A percentile compares a stretch with the other conserved stretches of the same genome.
Evolutionary conservation across 2,329 filamentous ascomycete genomes (phyloP).

Genomic region (Venturia effusa): DNA sequence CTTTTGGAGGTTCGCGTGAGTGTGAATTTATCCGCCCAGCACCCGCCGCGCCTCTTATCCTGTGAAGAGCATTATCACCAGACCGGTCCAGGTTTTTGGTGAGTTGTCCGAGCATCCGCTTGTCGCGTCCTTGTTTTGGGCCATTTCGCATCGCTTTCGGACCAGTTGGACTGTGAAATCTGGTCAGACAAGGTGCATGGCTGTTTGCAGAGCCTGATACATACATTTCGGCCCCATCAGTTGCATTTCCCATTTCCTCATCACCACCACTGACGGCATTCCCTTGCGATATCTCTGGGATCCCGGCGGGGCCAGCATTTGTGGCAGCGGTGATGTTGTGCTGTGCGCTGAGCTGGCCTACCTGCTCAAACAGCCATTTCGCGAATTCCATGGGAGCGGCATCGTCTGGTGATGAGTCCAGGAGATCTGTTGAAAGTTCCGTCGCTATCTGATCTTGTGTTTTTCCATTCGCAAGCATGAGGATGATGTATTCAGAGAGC

Average conservation of each 20-base stretch:
- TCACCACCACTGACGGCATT: not conserved
- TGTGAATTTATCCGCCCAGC: constrained; percentile 76
- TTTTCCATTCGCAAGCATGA: constrained; percentile 95
- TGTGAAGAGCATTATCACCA: constrained; percentile 66
- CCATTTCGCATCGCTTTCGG: constrained; percentile 88
- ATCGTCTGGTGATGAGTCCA: constrained; percentile 74
- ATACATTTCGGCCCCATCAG: constrained; percentile 10
- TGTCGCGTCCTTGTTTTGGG: constrained; percentile 43
- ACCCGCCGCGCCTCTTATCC: constrained; percentile 59
- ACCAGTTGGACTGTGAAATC: constrained; percentile 63
- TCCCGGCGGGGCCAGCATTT: constrained; percentile 16
- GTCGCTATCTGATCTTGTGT: constrained; percentile 78
- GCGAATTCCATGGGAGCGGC: constrained; percentile 74
- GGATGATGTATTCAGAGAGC: constrained; percentile 88
- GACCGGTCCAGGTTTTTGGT: constrained; percentile 72
- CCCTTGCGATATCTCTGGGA: constrained; percentile 6
- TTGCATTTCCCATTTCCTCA: constrained; percentile 12
- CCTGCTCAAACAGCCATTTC: constrained; percentile 86
- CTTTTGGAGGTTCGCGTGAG: constrained; percentile 52
- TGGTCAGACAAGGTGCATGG: constrained; percentile 14
- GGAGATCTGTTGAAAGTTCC: constrained; percentile 79
- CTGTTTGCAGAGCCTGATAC: not conserved
- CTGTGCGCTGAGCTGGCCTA: constrained; percentile 55
- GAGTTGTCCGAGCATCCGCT: constrained; percentile 76
- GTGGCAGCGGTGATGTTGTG: constrained; percentile 40